Base-by-base conservation (phyloP, 176 grass and related monocot genomes). In the Chrysopogon serrulatus region DNA sequence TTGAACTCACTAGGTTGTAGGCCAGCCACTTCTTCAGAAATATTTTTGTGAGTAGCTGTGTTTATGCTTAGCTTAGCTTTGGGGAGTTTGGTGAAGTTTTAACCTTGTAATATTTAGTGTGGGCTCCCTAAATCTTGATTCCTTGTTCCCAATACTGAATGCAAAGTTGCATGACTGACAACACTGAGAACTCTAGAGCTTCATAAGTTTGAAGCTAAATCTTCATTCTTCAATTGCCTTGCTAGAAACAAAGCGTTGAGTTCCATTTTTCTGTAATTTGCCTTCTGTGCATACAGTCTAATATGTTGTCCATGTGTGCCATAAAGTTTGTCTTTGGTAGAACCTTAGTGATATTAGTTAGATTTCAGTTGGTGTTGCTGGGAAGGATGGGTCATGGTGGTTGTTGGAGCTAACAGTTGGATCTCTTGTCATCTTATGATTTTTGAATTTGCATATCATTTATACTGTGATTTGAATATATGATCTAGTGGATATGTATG, bases 401-500 rank as follows among this genome's bases (percentile, higher is more conserved):
- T 71, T 41, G 65, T 88, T 72, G 73, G 84, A 78, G 51, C 5
- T 32, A 42, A 53, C 64, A 41, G 40, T 78, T 83, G 80, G 80
- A 48, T 80, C 71, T 79, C 30, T 47, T 84, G 68, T 80, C 12
- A 30, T 63, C 60, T 11, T n/a, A n/a, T n/a, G n/a, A n/a, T n/a
- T n/a, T n/a, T n/a, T n/a, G n/a, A n/a, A n/a, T n/a, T n/a, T n/a
- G n/a, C n/a, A n/a, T n/a, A n/a, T n/a, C n/a, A n/a, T n/a, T n/a
- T n/a, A n/a, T n/a, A n/a, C n/a, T n/a, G n/a, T n/a, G n/a, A n/a
- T n/a, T n/a, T n/a, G n/a, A n/a, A n/a, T n/a, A n/a, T n/a, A n/a
- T n/a, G n/a, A n/a, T n/a, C n/a, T n/a, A n/a, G n/a, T n/a, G n/a
- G n/a, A n/a, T n/a, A n/a, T n/a, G n/a, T n/a, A n/a, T n/a, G n/a